Evolutionary conservation across 2,329 filamentous ascomycete species (phyloP).

Genomic region (Colletotrichum lini): DNA sequence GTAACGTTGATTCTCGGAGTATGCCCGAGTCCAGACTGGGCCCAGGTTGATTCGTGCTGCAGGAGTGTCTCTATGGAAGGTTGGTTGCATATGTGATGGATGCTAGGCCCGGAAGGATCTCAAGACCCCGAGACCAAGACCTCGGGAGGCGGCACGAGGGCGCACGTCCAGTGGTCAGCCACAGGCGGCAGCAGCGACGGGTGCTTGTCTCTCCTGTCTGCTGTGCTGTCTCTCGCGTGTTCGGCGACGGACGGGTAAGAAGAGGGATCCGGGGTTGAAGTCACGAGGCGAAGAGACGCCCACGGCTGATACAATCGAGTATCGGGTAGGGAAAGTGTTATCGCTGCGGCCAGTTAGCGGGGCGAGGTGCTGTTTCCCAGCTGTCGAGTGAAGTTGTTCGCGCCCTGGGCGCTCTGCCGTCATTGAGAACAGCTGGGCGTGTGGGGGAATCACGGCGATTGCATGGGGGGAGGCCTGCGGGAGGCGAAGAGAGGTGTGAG

Average conservation of each 20-base stretch:
- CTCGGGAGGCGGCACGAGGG: conserved; percentile 9
- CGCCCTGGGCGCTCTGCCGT: not conserved
- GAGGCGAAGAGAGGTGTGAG: conserved; percentile 11
- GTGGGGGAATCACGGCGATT: not conserved
- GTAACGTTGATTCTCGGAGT: conserved; percentile 37
- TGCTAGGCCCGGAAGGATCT: conserved; percentile 5
- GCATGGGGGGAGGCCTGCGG: conserved; percentile 18
- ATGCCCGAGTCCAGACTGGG: conserved; percentile 36
- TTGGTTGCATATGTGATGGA: conserved; percentile 14
- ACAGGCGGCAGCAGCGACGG: not conserved
- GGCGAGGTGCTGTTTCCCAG: conserved; percentile 38
- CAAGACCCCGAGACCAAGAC: conserved; percentile 23
- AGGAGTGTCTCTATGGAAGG: conserved; percentile 19
- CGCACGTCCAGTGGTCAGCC: conserved; percentile 17
- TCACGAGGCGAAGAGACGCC: conserved; percentile 6
- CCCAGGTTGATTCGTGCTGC: conserved; percentile 19
- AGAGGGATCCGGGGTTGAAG: conserved; percentile 14
- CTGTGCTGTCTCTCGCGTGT: not conserved
- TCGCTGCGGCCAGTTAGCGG: conserved; percentile 41
- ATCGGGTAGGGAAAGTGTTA: conserved; percentile 16
- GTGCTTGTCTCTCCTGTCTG: conserved; percentile 1
- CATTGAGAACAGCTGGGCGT: conserved; percentile 2
- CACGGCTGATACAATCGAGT: conserved; percentile 7
- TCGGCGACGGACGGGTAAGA: conserved; percentile 5
- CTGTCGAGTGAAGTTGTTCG: conserved; percentile 5